Evolutionary conservation across 805 yeast species (phyloP), one percentile per base, ranked within the genome.

Genomic region (Candida gorgasii): DNA sequence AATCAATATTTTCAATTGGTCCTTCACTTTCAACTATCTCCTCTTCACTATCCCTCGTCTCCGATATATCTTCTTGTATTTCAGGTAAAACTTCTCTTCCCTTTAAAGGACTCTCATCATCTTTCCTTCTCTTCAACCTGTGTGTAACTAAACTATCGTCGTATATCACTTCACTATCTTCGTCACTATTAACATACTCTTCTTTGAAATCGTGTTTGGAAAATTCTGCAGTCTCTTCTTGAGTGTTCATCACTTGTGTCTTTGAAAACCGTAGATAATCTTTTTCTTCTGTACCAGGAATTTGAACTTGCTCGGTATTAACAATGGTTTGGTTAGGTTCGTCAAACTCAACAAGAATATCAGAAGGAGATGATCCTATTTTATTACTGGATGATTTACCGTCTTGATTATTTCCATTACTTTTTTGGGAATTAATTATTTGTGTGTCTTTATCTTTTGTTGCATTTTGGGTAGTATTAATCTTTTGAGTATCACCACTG

Each of bases 221-320:
- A 2, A 16, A 3, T 22, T 29, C 26, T 14, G 47, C 45, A 22
- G 19, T 5, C 16, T 39, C 46, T 38, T 60, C 65, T 42, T 58
- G 62, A 7, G 64, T 57, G 40, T 57, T 57, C 1, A 48, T 16
- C 1, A 69, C 75, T 43, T 69, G 73, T 5, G 50, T 49, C 6
- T 63, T 53, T n/a, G 66, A 49, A 16, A 62, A 48, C 26, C 12
- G 18, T 12, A 12, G 11, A 13, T 13, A 18, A 7, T 33, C 35
- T 23, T 42, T 44, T 36, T 57, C 58, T 2, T 45, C 49, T 1
- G 61, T 55, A 16, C 52, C 53, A 8, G 61, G 59, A 12, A 55
- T 57, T 40, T 54, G 55, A 2, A 56, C 45, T 2, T 41, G 40
- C 31, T 40, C 26, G 19, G 18, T 12, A 6, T 12, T 11, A 4